Base-by-base conservation (phyloP, 306 rosid species). In the Lagenaria siceraria region DNA sequence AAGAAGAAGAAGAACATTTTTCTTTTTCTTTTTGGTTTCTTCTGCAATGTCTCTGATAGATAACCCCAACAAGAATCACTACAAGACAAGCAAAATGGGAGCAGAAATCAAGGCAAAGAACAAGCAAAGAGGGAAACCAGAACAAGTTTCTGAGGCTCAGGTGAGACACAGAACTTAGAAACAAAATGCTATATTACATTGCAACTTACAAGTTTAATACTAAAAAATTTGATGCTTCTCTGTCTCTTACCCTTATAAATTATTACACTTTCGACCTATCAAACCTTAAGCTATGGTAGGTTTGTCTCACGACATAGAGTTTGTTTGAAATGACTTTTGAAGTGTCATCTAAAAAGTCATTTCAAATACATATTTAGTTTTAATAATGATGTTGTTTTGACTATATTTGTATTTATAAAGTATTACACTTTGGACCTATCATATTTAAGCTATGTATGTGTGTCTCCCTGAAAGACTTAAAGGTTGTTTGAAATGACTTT, bases 71-170 rank as follows among this genome's bases (percentile, higher is more conserved):
- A 21, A 68, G 27, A 68, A 38, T 40, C 74, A 68, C 53, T 36
- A 68, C 51, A 42, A 40, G 74, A 68, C 74, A 42, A 68, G 1
- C 19, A 38, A 11, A 42, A 42, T 10, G n/a, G 72, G 74, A 68
- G 74, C 74, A 68, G 74, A 68, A 68, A 68, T 40, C 74, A 68
- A 68, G 74, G 74, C 72, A 64, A 9, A 64, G 25, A 62, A 62
- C 40, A 31, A 62, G 68, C 40, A 62, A n/a, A 64, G 66, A 60
- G 24, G 14, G 46, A 63, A 15, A 60, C 66, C 65, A 25, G 36
- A 59, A 22, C 15, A 59, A 25, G 35, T 59, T 59, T 24, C 18
- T 24, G 64, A 59, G 35, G 64, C 64, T 8, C 64, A 59, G 64
- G 64, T 59, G 64, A 59, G 64, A 25, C 35, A 56, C 62, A 59